Base-by-base conservation (phyloP, 371 early-diverging fungal genomes). In the Syncephalastrum contaminatum region DNA sequence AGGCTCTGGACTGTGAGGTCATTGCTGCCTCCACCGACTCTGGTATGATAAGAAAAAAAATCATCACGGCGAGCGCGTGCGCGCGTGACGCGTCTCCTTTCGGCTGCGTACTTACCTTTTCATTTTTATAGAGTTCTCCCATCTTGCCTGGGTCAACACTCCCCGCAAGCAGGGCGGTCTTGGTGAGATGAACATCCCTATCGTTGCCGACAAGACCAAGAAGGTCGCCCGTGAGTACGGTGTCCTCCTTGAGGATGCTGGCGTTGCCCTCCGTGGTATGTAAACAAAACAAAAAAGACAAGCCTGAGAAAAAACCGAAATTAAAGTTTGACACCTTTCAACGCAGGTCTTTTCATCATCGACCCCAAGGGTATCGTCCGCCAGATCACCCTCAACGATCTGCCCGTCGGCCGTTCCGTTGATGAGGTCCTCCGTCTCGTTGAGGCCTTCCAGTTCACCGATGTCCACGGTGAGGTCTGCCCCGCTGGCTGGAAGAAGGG, bases 401-500 rank as follows among this genome's bases (percentile, higher is more conserved):
- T 90, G 27, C 81, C 80, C 16, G 83, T 95, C 25, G 96, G 96
- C 60, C 73, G 93, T 59, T 73, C 59, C 58, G 84, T 89, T 36
- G 80, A 84, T 57, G 93, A 93, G 57, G 70, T 83, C 27, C 66
- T 94, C 22, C 84, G 96, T 62, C 65, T 93, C 2, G 66, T 95
- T 25, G 85, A 92, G 66, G 94, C 92, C 13, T 70, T 91, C 59
- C 81, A 89, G 67, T 91, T 90, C 78, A 75, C 81, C 54, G 89
- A 89, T 51, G 62, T 85, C 63, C 72, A 82, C 58, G 83, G 83
- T 54, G 80, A 83, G 39, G 83, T 83, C 12, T 93, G 94, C 87
- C 94, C 95, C 51, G 92, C 87, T 52, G 86, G 87, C 81, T 96
- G 95, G 95, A 72, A 79, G 62, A 86, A 86, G 72, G 95, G 95